phyloP scores from a whole-genome alignment of 1,139 yeast species.

The Kurtzmaniella natalensis region DNA sequence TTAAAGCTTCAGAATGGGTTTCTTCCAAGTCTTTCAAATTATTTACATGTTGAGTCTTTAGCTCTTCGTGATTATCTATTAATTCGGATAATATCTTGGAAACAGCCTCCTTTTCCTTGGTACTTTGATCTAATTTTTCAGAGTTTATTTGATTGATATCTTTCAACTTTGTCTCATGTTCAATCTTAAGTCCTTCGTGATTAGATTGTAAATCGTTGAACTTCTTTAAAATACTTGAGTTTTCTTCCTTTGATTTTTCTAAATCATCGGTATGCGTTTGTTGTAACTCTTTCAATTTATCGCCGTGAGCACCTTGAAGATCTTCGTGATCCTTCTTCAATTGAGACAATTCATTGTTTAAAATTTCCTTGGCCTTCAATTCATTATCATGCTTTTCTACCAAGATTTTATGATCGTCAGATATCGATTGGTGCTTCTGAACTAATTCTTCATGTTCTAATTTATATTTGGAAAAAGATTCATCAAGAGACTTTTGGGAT shows the following conservation, averaged over 20 bases:
- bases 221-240: no score
- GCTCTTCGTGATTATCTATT: no score
- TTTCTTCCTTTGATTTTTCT: no score
- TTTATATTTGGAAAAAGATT: conserved; percentile 8
- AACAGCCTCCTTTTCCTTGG: no score
- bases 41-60: not conserved
- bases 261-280: no score
- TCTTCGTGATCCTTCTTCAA: not conserved
- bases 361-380: not conserved
- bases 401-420: conserved; percentile 5
- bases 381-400: conserved; percentile 7
- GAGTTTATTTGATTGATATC: no score
- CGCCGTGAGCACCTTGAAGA: conserved; percentile 6
- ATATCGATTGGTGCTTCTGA: not conserved
- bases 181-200: no score
- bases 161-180: no score
- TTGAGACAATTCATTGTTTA: not conserved
- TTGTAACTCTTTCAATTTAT: conserved; percentile 14
- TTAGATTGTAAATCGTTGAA: no score
- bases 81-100: no score
- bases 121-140: no score
- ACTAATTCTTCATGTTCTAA: conserved; percentile 5
- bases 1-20: not conserved
- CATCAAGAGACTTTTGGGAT: conserved; percentile 6
- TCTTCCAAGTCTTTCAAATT: conserved; percentile 1